Evolutionary conservation across 2,329 filamentous ascomycete species (phyloP).

Genomic region (Colletotrichum shisoi): DNA sequence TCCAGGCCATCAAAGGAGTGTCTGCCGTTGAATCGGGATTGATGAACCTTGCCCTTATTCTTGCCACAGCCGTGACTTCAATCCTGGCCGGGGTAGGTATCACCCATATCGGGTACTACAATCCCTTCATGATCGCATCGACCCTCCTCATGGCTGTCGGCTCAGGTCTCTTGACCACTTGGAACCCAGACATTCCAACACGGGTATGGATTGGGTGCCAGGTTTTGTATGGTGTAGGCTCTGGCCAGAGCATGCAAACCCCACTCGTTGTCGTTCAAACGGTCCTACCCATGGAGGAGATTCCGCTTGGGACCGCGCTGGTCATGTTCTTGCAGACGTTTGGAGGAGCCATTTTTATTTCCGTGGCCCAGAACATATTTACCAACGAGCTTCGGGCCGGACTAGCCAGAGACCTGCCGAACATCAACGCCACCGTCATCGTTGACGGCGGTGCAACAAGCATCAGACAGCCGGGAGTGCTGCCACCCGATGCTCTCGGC

Average conservation of each 20-base stretch:
- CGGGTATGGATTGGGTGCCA: slow-evolving; percentile 42
- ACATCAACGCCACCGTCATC: slow-evolving; percentile 24
- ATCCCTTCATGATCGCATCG: slow-evolving; percentile 47
- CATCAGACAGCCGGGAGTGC: slow-evolving; percentile 10
- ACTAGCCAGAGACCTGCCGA: background rate
- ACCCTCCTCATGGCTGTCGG: slow-evolving; percentile 46
- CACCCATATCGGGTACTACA: slow-evolving; percentile 49
- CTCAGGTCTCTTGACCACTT: slow-evolving; percentile 21
- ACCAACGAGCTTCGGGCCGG: slow-evolving; percentile 17
- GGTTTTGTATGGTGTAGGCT: slow-evolving; percentile 42
- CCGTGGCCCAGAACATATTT: slow-evolving; percentile 31
- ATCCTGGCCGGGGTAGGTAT: slow-evolving; percentile 44
- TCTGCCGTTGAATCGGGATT: slow-evolving; percentile 47
- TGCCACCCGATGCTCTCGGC: slow-evolving; percentile 2
- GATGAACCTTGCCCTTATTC: slow-evolving; percentile 46
- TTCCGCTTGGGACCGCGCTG: slow-evolving; percentile 31
- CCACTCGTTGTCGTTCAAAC: slow-evolving; percentile 43
- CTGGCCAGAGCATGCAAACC: slow-evolving; percentile 43
- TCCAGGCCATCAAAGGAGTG: slow-evolving; percentile 47
- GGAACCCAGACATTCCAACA: background rate
- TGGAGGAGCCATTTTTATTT: slow-evolving; percentile 33
- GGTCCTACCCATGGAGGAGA: slow-evolving; percentile 36
- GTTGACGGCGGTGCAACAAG: slow-evolving; percentile 20
- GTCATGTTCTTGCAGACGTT: slow-evolving; percentile 33
- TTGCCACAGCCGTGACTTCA: slow-evolving; percentile 44